A percentile compares a stretch with the other conserved stretches of the same genome.
phyloP scores from a whole-genome alignment of 768 basidiomycete genomes.

The Melanogaster broomeanus region DNA sequence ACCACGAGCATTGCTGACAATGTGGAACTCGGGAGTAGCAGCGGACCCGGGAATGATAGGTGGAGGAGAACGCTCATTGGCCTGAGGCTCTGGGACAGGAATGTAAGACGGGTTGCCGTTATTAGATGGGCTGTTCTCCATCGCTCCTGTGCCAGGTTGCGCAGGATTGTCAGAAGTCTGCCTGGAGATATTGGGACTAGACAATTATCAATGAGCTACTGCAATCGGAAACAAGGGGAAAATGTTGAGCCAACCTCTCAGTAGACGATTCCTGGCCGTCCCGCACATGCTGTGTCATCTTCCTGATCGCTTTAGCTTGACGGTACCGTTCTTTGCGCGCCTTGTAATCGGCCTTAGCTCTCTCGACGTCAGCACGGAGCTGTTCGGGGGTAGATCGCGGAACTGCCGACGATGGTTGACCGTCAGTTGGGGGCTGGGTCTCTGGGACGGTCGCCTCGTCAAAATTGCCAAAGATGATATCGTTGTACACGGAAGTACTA shows the following conservation, averaged over 20 bases:
- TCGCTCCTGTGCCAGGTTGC: conserved; percentile 1
- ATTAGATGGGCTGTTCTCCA: conserved; percentile 1
- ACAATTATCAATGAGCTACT: conserved; percentile 2
- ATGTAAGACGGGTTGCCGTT: conserved; percentile 4
- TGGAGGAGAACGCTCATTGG: conserved; percentile 14
- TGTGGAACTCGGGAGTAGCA: conserved; percentile 35
- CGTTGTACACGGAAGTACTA: background rate
- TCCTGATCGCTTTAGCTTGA: conserved; percentile 52
- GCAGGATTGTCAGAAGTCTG: conserved; percentile 22
- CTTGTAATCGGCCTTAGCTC: conserved; percentile 67
- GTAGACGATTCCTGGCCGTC: conserved; percentile 16
- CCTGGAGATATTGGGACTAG: conserved; percentile 24
- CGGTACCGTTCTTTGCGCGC: conserved; percentile 71
- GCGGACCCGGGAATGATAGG: conserved; percentile 8
- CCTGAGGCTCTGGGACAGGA: conserved; percentile 14
- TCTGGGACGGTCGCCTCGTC: background rate
- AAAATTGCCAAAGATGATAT: background rate
- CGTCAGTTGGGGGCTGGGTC: background rate
- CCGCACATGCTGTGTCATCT: conserved; percentile 36
- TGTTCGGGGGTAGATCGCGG: conserved; percentile 19
- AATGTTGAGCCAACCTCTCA: conserved; percentile 26
- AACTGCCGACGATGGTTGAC: background rate
- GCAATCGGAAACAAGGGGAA: background rate
- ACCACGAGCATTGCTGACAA: conserved; percentile 64
- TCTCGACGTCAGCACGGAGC: conserved; percentile 50